Conservation (phyloP, 108 stramenopile genomes). For the Nitzschia palea region DNA sequence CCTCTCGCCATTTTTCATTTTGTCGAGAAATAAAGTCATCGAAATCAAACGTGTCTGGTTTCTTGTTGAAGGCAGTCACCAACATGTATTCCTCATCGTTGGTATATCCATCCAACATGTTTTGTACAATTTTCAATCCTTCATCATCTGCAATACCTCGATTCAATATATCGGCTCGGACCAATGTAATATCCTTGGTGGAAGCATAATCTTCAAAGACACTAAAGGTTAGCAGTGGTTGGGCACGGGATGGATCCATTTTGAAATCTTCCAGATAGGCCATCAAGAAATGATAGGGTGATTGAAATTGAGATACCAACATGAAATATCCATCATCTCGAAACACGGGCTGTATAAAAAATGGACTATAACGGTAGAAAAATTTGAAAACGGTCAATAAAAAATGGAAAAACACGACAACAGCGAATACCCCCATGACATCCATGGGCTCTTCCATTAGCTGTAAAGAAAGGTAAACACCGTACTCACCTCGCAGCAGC, state of each 20-base stretch:
- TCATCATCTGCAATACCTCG: constrained; percentile 72
- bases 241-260: constrained; percentile 76
- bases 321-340: constrained; percentile 83
- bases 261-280: constrained; percentile 86
- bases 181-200: constrained; percentile 55
- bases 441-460: too few relatives aligned
- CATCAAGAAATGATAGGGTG: constrained; percentile 71
- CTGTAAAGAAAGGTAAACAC: too few relatives aligned
- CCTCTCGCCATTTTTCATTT: constrained; percentile 58
- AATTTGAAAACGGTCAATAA: too few relatives aligned
- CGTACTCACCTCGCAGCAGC: constrained; percentile 48
- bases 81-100: constrained; percentile 51
- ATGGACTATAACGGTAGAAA: constrained; percentile 41
- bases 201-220: constrained; percentile 78
- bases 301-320: constrained; percentile 78
- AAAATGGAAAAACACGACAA: too few relatives aligned
- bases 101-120: constrained; percentile 56
- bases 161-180: constrained; percentile 79
- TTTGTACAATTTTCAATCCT: constrained; percentile 55
- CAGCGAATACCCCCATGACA: too few relatives aligned
- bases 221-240: constrained; percentile 75
- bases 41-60: constrained; percentile 70
- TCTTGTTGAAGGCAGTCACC: constrained; percentile 75
- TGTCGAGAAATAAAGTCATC: constrained; percentile 66
- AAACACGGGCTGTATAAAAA: constrained; percentile 85